Conservation (phyloP, 768 basidiomycete species). For the Suillus americanus region DNA sequence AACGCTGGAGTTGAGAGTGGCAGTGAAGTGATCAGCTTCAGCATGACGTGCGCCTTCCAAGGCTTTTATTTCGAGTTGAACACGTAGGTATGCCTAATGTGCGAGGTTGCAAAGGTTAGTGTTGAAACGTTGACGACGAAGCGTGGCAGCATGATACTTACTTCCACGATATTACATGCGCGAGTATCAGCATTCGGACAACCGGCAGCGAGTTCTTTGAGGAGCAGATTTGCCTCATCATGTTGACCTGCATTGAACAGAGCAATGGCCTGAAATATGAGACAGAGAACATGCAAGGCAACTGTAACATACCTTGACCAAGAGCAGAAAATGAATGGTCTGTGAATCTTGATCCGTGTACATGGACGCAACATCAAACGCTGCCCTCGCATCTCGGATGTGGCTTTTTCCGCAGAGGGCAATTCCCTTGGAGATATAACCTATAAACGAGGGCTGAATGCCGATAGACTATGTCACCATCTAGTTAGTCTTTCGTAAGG, state of each 20-base stretch:
- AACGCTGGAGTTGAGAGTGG: neutral
- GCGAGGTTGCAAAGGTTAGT: neutral
- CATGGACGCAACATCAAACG: neutral
- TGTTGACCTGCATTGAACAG: neutral
- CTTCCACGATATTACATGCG: neutral
- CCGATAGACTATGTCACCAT: neutral
- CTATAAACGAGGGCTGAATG: neutral
- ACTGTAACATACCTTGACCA: neutral
- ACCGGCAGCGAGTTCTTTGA: neutral
- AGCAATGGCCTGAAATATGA: neutral
- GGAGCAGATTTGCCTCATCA: neutral
- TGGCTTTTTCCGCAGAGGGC: neutral
- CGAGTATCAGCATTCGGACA: neutral
- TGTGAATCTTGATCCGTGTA: neutral
- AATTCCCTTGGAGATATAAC: neutral
- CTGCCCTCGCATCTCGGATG: neutral
- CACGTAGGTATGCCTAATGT: neutral
- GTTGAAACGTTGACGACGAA: neutral
- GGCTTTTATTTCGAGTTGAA: neutral
- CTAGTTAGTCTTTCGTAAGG: neutral
- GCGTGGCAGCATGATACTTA: neutral
- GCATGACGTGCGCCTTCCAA: neutral
- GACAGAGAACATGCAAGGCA: neutral
- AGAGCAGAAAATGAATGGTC: neutral
- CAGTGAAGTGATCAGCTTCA: neutral